phyloP scores from a whole-genome alignment of 2,329 filamentous ascomycete species.

The Cladosporium halotolerans region DNA sequence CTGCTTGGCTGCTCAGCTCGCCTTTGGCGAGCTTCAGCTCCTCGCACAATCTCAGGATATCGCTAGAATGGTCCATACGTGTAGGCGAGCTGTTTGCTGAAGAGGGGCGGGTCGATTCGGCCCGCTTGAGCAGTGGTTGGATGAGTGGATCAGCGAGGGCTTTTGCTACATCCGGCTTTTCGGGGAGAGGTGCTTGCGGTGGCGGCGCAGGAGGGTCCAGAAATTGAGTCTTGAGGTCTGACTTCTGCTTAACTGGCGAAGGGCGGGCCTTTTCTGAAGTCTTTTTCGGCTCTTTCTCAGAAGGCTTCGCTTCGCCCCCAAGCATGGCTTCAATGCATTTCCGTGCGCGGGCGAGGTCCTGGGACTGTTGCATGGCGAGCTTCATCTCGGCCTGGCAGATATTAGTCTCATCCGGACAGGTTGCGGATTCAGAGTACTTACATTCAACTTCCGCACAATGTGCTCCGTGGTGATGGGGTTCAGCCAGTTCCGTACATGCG shows the following conservation, averaged over 20 bases:
- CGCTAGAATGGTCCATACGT: constrained; percentile 56
- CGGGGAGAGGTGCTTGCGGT: constrained; percentile 84
- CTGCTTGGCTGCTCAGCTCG: constrained; percentile 77
- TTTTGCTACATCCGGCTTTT: constrained; percentile 71
- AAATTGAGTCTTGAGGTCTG: constrained; percentile 76
- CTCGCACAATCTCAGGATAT: constrained; percentile 79
- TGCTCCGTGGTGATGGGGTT: constrained; percentile 89
- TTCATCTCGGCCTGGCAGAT: constrained; percentile 73
- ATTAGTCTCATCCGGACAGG: background rate
- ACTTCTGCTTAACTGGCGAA: constrained; percentile 53
- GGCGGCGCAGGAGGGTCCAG: constrained; percentile 90
- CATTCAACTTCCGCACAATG: constrained; percentile 80
- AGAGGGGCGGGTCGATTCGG: constrained; percentile 65
- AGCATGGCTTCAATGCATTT: constrained; percentile 74
- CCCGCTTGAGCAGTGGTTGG: constrained; percentile 63
- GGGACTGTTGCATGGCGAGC: constrained; percentile 76
- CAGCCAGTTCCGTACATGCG: constrained; percentile 75
- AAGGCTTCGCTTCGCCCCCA: constrained; percentile 55
- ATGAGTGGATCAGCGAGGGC: constrained; percentile 40
- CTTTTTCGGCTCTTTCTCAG: constrained; percentile 43
- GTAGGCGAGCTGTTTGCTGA: constrained; percentile 52
- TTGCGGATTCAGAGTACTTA: constrained; percentile 42
- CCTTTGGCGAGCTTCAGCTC: constrained; percentile 76
- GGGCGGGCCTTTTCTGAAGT: constrained; percentile 39
- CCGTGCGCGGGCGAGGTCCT: constrained; percentile 75